These are phyloP conservation scores for Carallia pectinifolia DNA, from an alignment of 345 rosid genomes.

Conservation along the genomic window DNA sequence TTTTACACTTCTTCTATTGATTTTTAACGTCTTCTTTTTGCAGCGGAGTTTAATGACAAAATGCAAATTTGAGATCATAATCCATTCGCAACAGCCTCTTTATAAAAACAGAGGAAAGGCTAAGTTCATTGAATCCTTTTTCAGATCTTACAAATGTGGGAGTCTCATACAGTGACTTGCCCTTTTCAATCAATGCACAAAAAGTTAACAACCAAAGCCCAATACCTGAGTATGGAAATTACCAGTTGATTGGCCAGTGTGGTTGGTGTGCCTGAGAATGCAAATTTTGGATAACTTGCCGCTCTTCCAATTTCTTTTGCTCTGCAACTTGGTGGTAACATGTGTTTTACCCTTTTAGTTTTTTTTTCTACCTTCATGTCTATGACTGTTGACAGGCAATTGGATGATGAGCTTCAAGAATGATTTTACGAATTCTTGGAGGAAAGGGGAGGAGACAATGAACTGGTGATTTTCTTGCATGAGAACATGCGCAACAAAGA, in stretches of 20 bases:
- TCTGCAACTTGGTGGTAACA: too few relatives aligned
- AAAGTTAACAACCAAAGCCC: too few relatives aligned
- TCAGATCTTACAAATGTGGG: too few relatives aligned
- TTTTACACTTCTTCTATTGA: constrained; percentile 3
- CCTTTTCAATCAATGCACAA: too few relatives aligned
- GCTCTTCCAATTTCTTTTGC: not conserved
- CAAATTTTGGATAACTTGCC: not conserved
- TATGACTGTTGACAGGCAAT: constrained; percentile 46
- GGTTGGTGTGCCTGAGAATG: not conserved
- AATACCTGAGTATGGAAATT: too few relatives aligned
- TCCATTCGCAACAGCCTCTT: too few relatives aligned
- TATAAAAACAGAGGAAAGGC: too few relatives aligned
- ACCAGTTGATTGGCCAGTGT: too few relatives aligned
- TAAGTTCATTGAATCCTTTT: too few relatives aligned
- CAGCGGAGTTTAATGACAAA: not conserved
- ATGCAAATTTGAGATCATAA: too few relatives aligned
- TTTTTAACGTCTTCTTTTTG: not conserved
- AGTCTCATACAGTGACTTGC: too few relatives aligned
- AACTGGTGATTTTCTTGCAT: constrained; percentile 69
- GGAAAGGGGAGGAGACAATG: constrained; percentile 61
- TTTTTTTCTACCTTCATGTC: not conserved
- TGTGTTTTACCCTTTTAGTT: too few relatives aligned
- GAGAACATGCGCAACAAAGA: constrained; percentile 65
- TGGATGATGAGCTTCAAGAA: constrained; percentile 71
- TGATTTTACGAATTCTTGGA: constrained; percentile 64